Evolutionary conservation across 805 yeast species (phyloP).

Genomic region (Tetrapisispora arboricola): DNA sequence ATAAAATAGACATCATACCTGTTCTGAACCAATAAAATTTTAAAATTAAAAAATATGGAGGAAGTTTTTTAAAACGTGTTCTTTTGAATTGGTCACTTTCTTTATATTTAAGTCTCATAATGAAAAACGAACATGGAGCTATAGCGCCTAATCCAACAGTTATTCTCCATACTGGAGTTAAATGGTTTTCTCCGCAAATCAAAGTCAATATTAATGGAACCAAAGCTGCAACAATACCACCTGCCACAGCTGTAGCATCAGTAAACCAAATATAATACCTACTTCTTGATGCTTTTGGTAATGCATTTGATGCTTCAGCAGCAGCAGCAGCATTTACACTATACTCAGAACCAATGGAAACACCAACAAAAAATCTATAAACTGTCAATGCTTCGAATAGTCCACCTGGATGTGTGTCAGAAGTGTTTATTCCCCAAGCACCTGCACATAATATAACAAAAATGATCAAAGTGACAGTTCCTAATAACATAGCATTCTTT

Average conservation of each 20-base stretch:
- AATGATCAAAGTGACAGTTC: constrained; percentile 63
- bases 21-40: constrained; percentile 83
- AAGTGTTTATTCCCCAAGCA: constrained; percentile 65
- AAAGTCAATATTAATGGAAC: constrained; percentile 79
- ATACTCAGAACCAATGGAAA: constrained; percentile 91
- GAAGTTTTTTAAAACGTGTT: constrained; percentile 52
- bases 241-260: constrained; percentile 74
- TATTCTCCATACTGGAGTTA: constrained; percentile 84
- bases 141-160: constrained; percentile 85
- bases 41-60: constrained; percentile 57
- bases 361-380: constrained; percentile 79
- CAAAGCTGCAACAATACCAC: constrained; percentile 74
- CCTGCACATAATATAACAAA: constrained; percentile 75
- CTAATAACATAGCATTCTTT: constrained; percentile 70
- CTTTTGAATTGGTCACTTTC: constrained; percentile 66
- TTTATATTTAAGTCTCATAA: constrained; percentile 62
- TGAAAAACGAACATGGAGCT: constrained; percentile 70
- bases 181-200: constrained; percentile 63
- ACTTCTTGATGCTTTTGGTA: constrained; percentile 78
- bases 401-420: constrained; percentile 50
- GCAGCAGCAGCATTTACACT: constrained; percentile 91
- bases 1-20: constrained; percentile 57
- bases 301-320: constrained; percentile 74
- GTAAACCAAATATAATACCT: constrained; percentile 87
- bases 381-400: constrained; percentile 76